phyloP scores from a whole-genome alignment of 148 eudicot species.

The Fagopyrum esculentum region DNA sequence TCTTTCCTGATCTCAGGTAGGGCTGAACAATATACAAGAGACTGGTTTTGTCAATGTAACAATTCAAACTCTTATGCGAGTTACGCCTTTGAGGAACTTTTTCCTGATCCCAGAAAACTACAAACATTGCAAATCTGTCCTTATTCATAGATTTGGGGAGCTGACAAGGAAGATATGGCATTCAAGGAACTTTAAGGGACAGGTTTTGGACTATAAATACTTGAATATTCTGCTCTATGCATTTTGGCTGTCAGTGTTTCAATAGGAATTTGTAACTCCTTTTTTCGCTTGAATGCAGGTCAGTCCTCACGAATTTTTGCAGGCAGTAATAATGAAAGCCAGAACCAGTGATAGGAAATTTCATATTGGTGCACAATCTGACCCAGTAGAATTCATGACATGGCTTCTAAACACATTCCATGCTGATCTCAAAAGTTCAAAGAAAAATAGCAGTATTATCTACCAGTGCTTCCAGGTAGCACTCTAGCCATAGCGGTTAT shows the following conservation, averaged over 20 bases:
- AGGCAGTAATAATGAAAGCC: conserved; percentile 62
- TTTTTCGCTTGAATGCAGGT: conserved; percentile 45
- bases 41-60: conserved; percentile 96
- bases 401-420: conserved; percentile 93
- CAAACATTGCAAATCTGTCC: conserved; percentile 63
- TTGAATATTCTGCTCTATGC: neutral
- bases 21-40: conserved; percentile 84
- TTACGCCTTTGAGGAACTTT: conserved; percentile 92
- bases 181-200: conserved; percentile 92
- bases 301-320: conserved; percentile 96
- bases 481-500: neutral
- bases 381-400: conserved; percentile 93
- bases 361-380: conserved; percentile 82
- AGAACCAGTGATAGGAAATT: conserved; percentile 80
- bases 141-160: conserved; percentile 96
- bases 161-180: conserved; percentile 95
- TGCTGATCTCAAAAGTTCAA: conserved; percentile 58
- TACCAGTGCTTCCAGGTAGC: conserved; percentile 89
- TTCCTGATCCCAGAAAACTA: conserved; percentile 94
- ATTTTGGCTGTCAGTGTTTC: conserved; percentile 1
- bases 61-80: conserved; percentile 90
- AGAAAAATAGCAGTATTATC: conserved; percentile 66
- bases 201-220: conserved; percentile 36
- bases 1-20: conserved; percentile 45
- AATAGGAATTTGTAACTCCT: conserved; percentile 3